phyloP scores from a whole-genome alignment of 2,329 filamentous ascomycete species.

The Exophiala aquamarina region DNA sequence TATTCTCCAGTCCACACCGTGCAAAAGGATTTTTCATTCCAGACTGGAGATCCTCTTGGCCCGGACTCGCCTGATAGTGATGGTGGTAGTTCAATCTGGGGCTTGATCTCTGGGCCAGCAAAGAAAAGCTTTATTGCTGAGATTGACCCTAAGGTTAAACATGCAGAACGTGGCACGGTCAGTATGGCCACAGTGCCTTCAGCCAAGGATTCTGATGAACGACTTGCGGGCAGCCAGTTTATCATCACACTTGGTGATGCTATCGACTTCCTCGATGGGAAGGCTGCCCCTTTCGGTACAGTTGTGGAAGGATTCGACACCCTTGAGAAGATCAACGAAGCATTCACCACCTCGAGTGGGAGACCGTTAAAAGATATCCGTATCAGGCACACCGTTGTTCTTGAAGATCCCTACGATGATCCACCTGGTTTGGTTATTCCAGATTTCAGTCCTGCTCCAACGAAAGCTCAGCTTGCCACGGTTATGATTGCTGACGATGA shows the following conservation, averaged over 20 bases:
- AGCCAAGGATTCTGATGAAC: conserved; percentile 72
- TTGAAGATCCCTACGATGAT: conserved; percentile 91
- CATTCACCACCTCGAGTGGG: conserved; percentile 82
- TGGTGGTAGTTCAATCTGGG: conserved; percentile 93
- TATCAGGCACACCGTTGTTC: conserved; percentile 85
- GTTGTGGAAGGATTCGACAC: conserved; percentile 95
- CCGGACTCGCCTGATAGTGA: conserved; percentile 81
- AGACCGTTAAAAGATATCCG: conserved; percentile 91
- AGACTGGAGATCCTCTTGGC: conserved; percentile 91
- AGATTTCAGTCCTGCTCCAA: conserved; percentile 75
- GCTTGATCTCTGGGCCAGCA: conserved; percentile 67
- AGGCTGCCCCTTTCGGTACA: conserved; percentile 91
- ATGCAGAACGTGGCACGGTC: conserved; percentile 84
- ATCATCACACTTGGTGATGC: conserved; percentile 88
- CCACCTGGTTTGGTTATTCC: conserved; percentile 75
- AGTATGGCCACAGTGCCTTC: conserved; percentile 94
- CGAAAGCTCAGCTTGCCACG: conserved; percentile 82
- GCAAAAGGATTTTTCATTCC: conserved; percentile 93
- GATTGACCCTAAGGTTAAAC: conserved; percentile 83
- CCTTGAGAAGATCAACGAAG: conserved; percentile 86
- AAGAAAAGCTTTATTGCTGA: conserved; percentile 80
- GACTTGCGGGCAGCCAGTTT: conserved; percentile 87
- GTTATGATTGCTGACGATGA: conserved; percentile 91
- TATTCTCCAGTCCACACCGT: conserved; percentile 89
- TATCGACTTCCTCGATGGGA: conserved; percentile 86